A percentile compares a stretch with the other conserved stretches of the same genome.
Evolutionary conservation across 768 basidiomycete species (phyloP).

Genomic region (Mrakia hoshinonis): DNA sequence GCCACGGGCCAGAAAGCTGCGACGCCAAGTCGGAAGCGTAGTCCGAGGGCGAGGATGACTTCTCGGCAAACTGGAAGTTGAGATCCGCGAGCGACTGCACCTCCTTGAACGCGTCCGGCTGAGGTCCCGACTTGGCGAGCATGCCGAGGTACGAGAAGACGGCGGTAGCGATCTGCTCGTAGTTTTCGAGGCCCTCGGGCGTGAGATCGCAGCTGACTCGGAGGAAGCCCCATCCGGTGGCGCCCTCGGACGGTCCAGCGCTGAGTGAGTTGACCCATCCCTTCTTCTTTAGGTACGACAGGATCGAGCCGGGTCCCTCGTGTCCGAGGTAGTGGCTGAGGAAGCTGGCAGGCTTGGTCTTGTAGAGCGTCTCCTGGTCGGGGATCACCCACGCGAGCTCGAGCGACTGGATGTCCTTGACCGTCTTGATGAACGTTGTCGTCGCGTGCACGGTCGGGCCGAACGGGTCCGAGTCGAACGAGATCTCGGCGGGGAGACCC

Average conservation of each 20-base stretch:
- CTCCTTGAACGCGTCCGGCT: conserved; percentile 60
- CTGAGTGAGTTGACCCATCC: conserved; percentile 74
- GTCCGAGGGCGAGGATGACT: conserved; percentile 58
- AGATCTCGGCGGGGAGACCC: conserved; percentile 39
- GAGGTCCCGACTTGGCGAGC: conserved; percentile 38
- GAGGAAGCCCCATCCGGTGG: conserved; percentile 72
- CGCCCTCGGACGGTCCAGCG: conserved; percentile 61
- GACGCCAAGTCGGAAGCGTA: conserved; percentile 71
- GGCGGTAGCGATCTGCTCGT: conserved; percentile 59
- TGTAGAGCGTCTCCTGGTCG: conserved; percentile 39
- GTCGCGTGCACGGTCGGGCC: conserved; percentile 32
- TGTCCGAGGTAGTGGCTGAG: conserved; percentile 64
- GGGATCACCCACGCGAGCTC: conserved; percentile 53
- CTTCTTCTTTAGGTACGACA: conserved; percentile 79
- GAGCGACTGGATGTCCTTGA: conserved; percentile 74
- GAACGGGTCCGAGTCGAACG: conserved; percentile 33
- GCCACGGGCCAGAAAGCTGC: conserved; percentile 60
- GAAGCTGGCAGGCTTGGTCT: conserved; percentile 73
- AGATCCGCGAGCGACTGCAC: conserved; percentile 51
- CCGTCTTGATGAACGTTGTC: conserved; percentile 60
- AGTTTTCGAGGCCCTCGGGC: conserved; percentile 72
- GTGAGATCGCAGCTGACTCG: conserved; percentile 75
- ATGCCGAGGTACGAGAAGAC: conserved; percentile 62
- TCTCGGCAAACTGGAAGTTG: conserved; percentile 79
- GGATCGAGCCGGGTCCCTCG: conserved; percentile 77